phyloP scores from a whole-genome alignment of 2,329 filamentous ascomycete genomes.

The Botrytis deweyae region DNA sequence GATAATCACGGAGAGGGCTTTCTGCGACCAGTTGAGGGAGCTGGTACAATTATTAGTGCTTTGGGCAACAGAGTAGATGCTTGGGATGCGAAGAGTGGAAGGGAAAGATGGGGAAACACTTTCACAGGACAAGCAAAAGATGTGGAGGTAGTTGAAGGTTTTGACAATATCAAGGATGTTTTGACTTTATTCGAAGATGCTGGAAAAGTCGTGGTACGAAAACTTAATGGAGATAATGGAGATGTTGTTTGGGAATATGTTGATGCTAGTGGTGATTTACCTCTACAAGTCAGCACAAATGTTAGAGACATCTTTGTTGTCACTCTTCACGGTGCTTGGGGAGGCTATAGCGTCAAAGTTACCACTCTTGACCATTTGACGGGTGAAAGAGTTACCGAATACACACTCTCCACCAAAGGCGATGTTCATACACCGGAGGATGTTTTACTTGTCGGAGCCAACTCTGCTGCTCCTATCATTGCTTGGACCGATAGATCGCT shows the following conservation, averaged over 20 bases:
- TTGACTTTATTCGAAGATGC: constrained; percentile 64
- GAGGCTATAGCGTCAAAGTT: constrained; percentile 75
- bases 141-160: constrained; percentile 71
- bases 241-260: constrained; percentile 75
- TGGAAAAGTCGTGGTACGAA: constrained; percentile 59
- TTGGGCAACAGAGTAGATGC: constrained; percentile 68
- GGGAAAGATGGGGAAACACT: constrained; percentile 69
- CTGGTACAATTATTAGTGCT: constrained; percentile 74
- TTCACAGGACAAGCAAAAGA: constrained; percentile 62
- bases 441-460: constrained; percentile 73
- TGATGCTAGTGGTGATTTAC: constrained; percentile 66
- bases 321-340: constrained; percentile 66
- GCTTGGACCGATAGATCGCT: constrained; percentile 68
- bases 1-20: constrained; percentile 43
- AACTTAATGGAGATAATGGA: constrained; percentile 72
- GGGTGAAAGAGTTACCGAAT: constrained; percentile 70
- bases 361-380: constrained; percentile 69
- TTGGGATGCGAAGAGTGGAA: constrained; percentile 82
- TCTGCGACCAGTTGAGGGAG: constrained; percentile 73
- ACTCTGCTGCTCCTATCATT: constrained; percentile 71
- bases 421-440: constrained; percentile 65
- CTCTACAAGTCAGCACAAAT: constrained; percentile 73
- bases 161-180: constrained; percentile 62
- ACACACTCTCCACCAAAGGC: constrained; percentile 69
- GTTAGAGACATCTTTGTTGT: constrained; percentile 72